Evolutionary conservation across 305 asterid species (phyloP).

Genomic region (Rubia peregrina): DNA sequence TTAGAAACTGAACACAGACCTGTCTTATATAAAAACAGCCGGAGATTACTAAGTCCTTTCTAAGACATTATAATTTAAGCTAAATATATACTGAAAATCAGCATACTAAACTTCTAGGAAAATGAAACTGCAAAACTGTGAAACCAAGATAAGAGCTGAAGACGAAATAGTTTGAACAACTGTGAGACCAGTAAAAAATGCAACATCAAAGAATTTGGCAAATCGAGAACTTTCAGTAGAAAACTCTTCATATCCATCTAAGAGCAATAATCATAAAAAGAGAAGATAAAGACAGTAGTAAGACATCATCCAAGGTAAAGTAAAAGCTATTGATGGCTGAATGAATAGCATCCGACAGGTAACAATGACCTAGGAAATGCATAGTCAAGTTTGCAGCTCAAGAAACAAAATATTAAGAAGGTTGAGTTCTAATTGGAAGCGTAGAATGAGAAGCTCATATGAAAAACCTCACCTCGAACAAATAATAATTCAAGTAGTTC

Average conservation of each 20-base stretch:
- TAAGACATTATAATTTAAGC: background rate
- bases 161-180: background rate
- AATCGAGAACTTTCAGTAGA: background rate
- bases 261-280: background rate
- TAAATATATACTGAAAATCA: background rate
- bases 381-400: background rate
- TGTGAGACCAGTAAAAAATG: background rate
- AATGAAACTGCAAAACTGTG: background rate
- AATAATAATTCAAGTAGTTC: constrained; percentile 73
- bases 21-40: background rate
- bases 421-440: constrained; percentile 2
- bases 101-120: background rate
- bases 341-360: background rate
- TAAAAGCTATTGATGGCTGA: background rate
- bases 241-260: background rate
- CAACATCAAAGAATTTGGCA: background rate
- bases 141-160: background rate
- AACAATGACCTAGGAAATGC: background rate
- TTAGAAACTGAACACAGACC: background rate
- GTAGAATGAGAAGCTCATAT: constrained; percentile 10
- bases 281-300: background rate
- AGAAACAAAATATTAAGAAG: background rate
- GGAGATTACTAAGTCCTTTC: background rate
- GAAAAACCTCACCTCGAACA: constrained; percentile 44
- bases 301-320: background rate